Conservation (phyloP, 306 rosid genomes). For the Neltuma alba region DNA sequence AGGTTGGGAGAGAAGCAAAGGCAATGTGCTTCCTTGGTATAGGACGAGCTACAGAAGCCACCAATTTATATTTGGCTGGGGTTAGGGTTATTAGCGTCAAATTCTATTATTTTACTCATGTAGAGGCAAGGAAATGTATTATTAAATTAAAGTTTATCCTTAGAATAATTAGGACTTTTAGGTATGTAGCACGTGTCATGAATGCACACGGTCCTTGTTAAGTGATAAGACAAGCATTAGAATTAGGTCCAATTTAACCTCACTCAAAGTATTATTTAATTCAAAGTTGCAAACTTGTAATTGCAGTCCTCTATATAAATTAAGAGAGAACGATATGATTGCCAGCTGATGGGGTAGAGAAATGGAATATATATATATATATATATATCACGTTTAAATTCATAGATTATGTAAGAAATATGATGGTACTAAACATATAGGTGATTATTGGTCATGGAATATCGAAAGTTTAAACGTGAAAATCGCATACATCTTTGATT, state of each 20-base stretch:
- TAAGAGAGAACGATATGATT: too few relatives aligned
- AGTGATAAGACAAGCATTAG: background rate
- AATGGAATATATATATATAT: too few relatives aligned
- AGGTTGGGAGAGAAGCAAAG: background rate
- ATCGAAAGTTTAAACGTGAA: background rate
- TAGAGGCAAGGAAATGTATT: background rate
- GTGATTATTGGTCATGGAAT: background rate
- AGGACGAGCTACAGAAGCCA: background rate
- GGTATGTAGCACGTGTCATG: background rate
- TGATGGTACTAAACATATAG: background rate
- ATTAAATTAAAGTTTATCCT: background rate
- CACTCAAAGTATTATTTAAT: background rate
- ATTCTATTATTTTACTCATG: background rate
- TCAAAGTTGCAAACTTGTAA: background rate
- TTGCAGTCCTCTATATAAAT: background rate
- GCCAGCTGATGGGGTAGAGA: too few relatives aligned
- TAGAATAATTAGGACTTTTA: too few relatives aligned
- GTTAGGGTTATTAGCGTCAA: background rate
- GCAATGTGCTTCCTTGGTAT: background rate
- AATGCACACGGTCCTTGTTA: too few relatives aligned
- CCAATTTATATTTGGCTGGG: background rate
- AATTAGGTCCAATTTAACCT: background rate
- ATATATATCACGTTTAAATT: too few relatives aligned
- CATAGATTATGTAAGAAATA: too few relatives aligned
- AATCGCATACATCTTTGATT: background rate